Evolutionary conservation across 805 yeast species (phyloP).

Genomic region (Ogataea ganodermae): DNA sequence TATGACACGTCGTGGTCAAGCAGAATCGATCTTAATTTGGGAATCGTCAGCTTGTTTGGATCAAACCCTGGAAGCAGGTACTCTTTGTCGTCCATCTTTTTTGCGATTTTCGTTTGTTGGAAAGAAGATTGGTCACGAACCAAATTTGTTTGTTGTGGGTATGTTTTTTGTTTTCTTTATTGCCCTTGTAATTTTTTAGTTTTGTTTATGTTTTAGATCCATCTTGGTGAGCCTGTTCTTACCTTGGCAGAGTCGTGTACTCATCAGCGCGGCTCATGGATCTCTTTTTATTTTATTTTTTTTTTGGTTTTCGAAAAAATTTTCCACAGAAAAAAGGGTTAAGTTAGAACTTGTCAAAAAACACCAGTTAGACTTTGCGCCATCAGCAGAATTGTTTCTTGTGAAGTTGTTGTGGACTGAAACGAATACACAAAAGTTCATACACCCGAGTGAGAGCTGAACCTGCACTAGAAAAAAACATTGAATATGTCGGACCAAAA

Average conservation of each 20-base stretch:
- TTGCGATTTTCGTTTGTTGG: neutral
- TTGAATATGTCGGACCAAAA: constrained; percentile 31
- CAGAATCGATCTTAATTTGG: constrained; percentile 69
- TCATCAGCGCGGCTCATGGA: neutral
- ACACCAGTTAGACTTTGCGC: no score
- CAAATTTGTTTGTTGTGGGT: no score
- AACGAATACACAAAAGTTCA: no score
- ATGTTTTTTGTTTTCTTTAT: neutral
- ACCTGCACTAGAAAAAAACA: neutral
- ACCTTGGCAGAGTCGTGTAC: constrained; percentile 9
- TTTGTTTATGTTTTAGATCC: constrained; percentile 16
- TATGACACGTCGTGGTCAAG: constrained; percentile 61
- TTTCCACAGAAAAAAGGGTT: constrained; percentile 6
- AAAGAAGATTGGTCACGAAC: no score
- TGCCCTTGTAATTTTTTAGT: constrained; percentile 1
- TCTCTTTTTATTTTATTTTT: neutral
- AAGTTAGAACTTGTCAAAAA: neutral
- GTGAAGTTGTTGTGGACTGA: neutral
- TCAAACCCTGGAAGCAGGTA: constrained; percentile 56
- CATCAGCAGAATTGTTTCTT: neutral
- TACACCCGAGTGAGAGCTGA: neutral
- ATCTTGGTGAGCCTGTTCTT: constrained; percentile 3
- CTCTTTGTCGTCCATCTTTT: constrained; percentile 40
- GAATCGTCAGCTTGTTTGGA: constrained; percentile 62
- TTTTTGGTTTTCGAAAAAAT: constrained; percentile 4